Base-by-base conservation (phyloP, 768 basidiomycete species). In the Calocybe gangraenosa region DNA sequence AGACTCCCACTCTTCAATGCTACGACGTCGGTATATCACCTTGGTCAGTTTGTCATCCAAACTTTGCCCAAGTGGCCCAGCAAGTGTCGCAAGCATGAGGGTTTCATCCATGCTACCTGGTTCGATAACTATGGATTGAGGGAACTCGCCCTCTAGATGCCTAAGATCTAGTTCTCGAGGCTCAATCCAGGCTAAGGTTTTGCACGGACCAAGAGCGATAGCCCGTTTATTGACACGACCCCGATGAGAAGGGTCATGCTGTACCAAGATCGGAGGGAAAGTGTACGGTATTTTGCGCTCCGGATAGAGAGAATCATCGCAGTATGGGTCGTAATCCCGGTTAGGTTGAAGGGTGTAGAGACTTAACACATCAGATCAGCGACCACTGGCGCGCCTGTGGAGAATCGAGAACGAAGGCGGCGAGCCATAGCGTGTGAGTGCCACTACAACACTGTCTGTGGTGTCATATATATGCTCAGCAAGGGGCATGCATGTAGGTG, bases 111-210 rank as follows among this genome's bases (percentile, higher is more conserved):
- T 53, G 36, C 39, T 51, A 28, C 21, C 35, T 0, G 40, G 25
- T 18, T 41, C 21, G 2, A 58, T 42, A 14, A 52, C 40, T 21
- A 28, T 28, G 6, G 49, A 45, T 25, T 55, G 58, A 18, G 55
- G 49, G 48, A 43, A 20, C 10, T 37, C 40, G 9, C 44, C 55
- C 51, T 72, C 50, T 48, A 72, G 62, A 21, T 73, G 75, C 1
- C 52, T 65, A 3, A 55, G 54, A 7, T 69, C 65, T 47, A 66
- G 69, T 51, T 73, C 73, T 46, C 61, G 70, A 19, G 84, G 83
- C 45, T 75, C 74, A 18, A 84, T 69, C 81, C 82, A 85, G 7
- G 76, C 65, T 1, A 81, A 81, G 0, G 81, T 82, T 3, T 81
- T 80, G 48, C 71, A 63, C 7, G 63, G 57, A 1, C 82, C 82